Evolutionary conservation across 2,329 filamentous ascomycete species (phyloP), one percentile per base, ranked within the genome.

Genomic region (Alternaria conjuncta): DNA sequence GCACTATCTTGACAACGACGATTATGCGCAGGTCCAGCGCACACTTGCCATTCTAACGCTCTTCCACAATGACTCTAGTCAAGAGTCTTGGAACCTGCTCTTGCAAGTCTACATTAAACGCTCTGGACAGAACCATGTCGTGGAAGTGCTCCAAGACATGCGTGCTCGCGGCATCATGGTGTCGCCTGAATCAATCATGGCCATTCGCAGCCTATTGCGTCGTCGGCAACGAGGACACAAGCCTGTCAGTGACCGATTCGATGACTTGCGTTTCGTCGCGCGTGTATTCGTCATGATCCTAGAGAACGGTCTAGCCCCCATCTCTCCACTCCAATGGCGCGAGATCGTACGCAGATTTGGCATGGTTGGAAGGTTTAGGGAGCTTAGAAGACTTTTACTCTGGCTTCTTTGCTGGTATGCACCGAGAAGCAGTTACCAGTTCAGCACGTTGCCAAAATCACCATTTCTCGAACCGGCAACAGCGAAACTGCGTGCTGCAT

Each of bases 271-370:
- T 12, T 80, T 86, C 70, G 77, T 86, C 50, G 79, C 84, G 5
- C 83, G 83, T 28, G 75, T 86, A 20, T 79, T 85, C 30, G 82
- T 85, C 58, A 78, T 79, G 50, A 79, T 86, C 45, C 80, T 87
- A 55, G 77, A 82, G 63, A 79, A 76, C 43, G 83, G 82, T 18
- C 78, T 76, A 41, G 68, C 78, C 58, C 67, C 77, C 59, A 78
- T 86, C 23, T 79, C 79, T 21, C 77, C 81, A 4, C 76, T 66
- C 25, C 71, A 80, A 15, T 91, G 89, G 89, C 76, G 79, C 50
- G 87, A 90, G 71, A 80, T 89, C 10, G 71, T 91, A 45, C 86
- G 86, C 49, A 84, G 88, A 26, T 83, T 87, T 49, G 89, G 88
- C 5, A 89, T 88, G 86, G 74, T 80, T 9, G 80, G 84, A 8